Base-by-base conservation (phyloP, 1,284 basidiomycete species). In the Ceratorhiza oryzae-sativae region DNA sequence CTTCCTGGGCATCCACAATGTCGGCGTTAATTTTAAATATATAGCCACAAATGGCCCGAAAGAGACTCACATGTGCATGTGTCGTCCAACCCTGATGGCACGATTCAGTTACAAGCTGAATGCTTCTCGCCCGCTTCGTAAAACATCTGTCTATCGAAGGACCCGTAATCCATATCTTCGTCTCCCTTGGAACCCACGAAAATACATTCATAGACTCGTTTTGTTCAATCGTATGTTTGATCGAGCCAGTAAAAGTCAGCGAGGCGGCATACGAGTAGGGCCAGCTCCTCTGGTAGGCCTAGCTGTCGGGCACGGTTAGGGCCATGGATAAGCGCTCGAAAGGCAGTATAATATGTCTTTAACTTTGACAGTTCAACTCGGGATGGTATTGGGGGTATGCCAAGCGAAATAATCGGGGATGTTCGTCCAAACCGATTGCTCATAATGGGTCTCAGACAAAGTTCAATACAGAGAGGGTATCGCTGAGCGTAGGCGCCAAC, bases 41-140 rank as follows among this genome's bases (percentile, higher is more conserved):
- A 51, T 51, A 15, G 10, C 45, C 10, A 3, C n/a, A 46, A 20
- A 3, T 4, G n/a, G 45, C 45, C n/a, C 10, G 45, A 18, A 49
- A 27, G 2, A 25, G n/a, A 62, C 60, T 6, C 20, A 62, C 60
- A 25, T 36, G 27, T 23, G 30, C 30, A 23, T 53, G 32, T 34
- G 27, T 9, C 9, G 39, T 27, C 48, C 46, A 51, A 8, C 27
- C 62, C 39, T 65, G 62, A n/a, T 65, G 48, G 30, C 62, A 20
- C 12, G 62, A 51, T n/a, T 51, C 18, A 4, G 62, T 65, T 20
- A 39, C 9, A 18, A 51, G 48, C n/a, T 53, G 60, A 1, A 65
- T 25, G 32, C 45, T 51, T 6, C 48, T 49, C n/a, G 48, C 36
- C 32, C 36, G 62, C n/a, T 12, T 12, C 2, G 53, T 15, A 13